Evolutionary conservation across 176 grass and related monocot genomes (phyloP).

Genomic region (Oryza longistaminata): DNA sequence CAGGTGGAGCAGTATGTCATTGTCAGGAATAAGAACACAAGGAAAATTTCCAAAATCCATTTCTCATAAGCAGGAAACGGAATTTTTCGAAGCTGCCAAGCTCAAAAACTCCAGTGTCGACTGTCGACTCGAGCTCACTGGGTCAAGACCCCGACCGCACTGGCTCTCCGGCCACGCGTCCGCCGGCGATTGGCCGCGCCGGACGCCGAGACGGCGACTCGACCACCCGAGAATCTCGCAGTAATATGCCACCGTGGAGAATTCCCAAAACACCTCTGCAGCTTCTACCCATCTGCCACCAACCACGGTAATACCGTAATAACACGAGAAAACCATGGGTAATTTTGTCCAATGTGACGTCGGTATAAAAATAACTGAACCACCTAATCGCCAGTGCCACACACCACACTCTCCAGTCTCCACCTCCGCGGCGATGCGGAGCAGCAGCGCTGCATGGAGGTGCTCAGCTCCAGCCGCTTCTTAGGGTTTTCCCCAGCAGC

Average conservation of each 20-base stretch:
- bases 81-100: not conserved
- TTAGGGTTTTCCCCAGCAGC: conserved; percentile 42
- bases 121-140: not conserved
- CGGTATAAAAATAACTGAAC: not conserved
- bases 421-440: conserved; percentile 56
- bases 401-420: conserved; percentile 12
- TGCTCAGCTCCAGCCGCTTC: conserved; percentile 59
- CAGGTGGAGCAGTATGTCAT: not conserved
- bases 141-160: not conserved
- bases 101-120: not conserved
- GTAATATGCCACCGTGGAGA: conserved; percentile 39
- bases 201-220: conserved; percentile 33
- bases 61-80: not conserved
- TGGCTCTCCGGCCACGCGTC: not conserved
- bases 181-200: not conserved
- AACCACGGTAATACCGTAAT: not conserved
- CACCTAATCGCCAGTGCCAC: conserved; percentile 27
- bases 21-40: not conserved
- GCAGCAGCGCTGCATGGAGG: conserved; percentile 79
- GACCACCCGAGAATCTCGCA: conserved; percentile 41
- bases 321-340: not conserved
- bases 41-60: not conserved
- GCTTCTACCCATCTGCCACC: accelerated
- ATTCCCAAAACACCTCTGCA: not conserved
- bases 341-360: not conserved